Percentiles rank a stretch among this genome's conserved stretches.
Evolutionary conservation across 805 yeast species (phyloP).

Genomic region (Ogataea pilisensis): DNA sequence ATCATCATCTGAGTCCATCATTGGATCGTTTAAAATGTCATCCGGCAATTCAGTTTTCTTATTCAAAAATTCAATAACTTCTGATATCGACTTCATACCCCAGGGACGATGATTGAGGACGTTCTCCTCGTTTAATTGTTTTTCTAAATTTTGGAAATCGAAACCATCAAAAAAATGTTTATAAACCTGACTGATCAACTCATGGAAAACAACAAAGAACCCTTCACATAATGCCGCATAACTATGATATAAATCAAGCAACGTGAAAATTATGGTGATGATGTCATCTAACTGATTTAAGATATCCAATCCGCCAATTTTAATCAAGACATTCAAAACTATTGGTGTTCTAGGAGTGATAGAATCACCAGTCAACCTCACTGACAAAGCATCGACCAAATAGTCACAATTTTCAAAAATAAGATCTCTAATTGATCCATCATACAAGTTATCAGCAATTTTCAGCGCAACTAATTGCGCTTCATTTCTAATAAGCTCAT

Average conservation of each 20-base stretch:
- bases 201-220: slow-evolving; percentile 66
- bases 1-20: slow-evolving; percentile 10
- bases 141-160: slow-evolving; percentile 22
- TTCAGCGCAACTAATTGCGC: slow-evolving; percentile 51
- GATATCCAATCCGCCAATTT: slow-evolving; percentile 64
- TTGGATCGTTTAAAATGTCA: slow-evolving; percentile 8
- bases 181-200: slow-evolving; percentile 47
- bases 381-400: slow-evolving; percentile 71
- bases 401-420: slow-evolving; percentile 74
- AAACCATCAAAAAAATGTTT: slow-evolving; percentile 31
- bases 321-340: slow-evolving; percentile 64
- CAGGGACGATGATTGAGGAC: slow-evolving; percentile 44
- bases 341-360: slow-evolving; percentile 72
- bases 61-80: slow-evolving; percentile 42
- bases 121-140: slow-evolving; percentile 20
- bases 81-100: slow-evolving; percentile 48
- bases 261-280: slow-evolving; percentile 60
- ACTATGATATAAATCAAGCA: slow-evolving; percentile 83
- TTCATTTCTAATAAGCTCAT: slow-evolving; percentile 40
- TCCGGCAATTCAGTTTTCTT: slow-evolving; percentile 29
- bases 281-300: slow-evolving; percentile 69
- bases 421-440: slow-evolving; percentile 52
- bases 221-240: slow-evolving; percentile 69
- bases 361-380: slow-evolving; percentile 62
- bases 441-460: slow-evolving; percentile 48